A percentile compares a stretch with the other conserved stretches of the same genome.
Conservation (phyloP, 352 stramenopile genomes). For the Pythium phragmitis region DNA sequence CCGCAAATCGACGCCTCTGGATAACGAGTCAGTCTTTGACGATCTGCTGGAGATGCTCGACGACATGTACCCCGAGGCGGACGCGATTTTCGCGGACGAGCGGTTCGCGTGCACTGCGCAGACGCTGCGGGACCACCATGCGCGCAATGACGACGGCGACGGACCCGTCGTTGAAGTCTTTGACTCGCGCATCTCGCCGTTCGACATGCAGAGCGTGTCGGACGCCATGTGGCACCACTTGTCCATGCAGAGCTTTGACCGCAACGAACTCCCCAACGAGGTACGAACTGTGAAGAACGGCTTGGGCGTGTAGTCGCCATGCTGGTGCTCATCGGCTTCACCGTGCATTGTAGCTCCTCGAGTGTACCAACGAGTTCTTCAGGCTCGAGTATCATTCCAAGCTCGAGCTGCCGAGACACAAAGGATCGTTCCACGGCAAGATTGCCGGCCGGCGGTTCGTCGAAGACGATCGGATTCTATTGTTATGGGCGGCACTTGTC, state of each 20-base stretch:
- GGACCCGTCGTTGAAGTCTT: slow-evolving; percentile 16
- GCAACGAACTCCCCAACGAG: slow-evolving; percentile 1
- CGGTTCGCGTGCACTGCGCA: slow-evolving; percentile 7
- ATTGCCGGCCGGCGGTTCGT: slow-evolving; percentile 35
- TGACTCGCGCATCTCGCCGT: slow-evolving; percentile 18
- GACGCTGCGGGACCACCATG: slow-evolving; percentile 9
- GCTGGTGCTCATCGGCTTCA: too few species aligned
- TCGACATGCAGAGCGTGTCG: slow-evolving; percentile 11
- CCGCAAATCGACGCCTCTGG: slow-evolving; percentile 1
- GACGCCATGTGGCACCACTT: slow-evolving; percentile 25
- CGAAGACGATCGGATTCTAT: slow-evolving; percentile 39
- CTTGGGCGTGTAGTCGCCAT: too few species aligned
- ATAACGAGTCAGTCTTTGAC: slow-evolving; percentile 14
- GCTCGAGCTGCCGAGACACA: slow-evolving; percentile 8
- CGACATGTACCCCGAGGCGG: slow-evolving; percentile 15
- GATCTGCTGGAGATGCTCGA: slow-evolving; percentile 6
- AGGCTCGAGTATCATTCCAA: slow-evolving; percentile 12
- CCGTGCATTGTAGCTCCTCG: slow-evolving; percentile 3
- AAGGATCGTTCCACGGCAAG: slow-evolving; percentile 35
- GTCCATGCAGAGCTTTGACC: slow-evolving; percentile 12
- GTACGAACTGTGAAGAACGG: neutral
- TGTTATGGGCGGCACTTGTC: slow-evolving; percentile 41
- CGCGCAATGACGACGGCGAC: slow-evolving; percentile 9
- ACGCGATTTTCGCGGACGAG: slow-evolving; percentile 8
- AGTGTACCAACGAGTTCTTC: slow-evolving; percentile 1